Percentiles rank a stretch among this genome's conserved stretches.
Conservation (phyloP, 371 early-diverging fungal genomes). For the Syncephalastrum racemosum region DNA sequence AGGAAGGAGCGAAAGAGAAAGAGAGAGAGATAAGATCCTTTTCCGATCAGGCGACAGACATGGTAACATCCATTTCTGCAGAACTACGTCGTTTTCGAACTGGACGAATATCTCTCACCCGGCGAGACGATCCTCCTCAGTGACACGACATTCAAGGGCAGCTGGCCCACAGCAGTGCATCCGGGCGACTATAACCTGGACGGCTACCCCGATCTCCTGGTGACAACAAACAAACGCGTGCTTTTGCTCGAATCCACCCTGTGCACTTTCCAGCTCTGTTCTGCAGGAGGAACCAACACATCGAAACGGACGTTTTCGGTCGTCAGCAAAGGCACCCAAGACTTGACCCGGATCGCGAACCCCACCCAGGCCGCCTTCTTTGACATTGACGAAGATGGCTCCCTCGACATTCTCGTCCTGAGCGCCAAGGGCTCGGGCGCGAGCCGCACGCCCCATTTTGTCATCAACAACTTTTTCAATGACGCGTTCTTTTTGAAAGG, state of each 20-base stretch:
- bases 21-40: not conserved
- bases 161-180: constrained; percentile 55
- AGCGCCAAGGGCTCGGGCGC: constrained; percentile 16
- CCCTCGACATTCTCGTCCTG: constrained; percentile 78
- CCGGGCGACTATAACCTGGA: constrained; percentile 88
- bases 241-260: constrained; percentile 61
- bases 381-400: constrained; percentile 90
- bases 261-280: constrained; percentile 52
- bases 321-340: constrained; percentile 61
- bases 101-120: constrained; percentile 39
- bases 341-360: constrained; percentile 44
- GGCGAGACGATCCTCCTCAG: constrained; percentile 47
- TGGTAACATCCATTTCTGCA: constrained; percentile 7
- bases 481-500: constrained; percentile 95
- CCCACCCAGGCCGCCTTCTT: constrained; percentile 73
- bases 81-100: constrained; percentile 50
- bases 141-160: constrained; percentile 56
- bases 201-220: constrained; percentile 87
- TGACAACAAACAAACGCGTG: constrained; percentile 53
- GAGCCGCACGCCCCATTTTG: constrained; percentile 38
- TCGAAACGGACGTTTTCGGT: constrained; percentile 59
- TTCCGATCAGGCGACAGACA: too few species aligned
- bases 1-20: not conserved
- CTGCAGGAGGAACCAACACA: constrained; percentile 31
- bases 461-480: constrained; percentile 86